Base-by-base conservation (phyloP, 305 asterid species). In the Solanum chacoense region DNA sequence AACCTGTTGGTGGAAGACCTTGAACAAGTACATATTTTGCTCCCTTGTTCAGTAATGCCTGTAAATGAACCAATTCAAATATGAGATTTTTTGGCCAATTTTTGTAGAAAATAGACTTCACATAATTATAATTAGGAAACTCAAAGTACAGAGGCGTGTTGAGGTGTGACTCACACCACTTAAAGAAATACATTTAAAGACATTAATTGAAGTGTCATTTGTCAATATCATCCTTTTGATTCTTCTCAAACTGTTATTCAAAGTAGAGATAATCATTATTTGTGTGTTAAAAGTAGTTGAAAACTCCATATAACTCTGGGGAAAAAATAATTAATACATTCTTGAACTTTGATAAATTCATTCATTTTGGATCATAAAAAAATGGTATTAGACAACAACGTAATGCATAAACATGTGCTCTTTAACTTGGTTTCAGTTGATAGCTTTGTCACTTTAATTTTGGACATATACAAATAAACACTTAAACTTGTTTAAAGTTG, bases 1-100 rank as follows among this genome's bases (percentile, higher is more conserved):
- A 95, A 5, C 99, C 99, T 10, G 98, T 93, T 24, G 99, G 92
- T 5, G 99, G 98, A 7, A 96, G 94, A 40, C 99, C 99, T 88
- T 96, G 94, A 4, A 96, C 97, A 0, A 96, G 94, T 0, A 96
- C 75, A 28, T 96, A 92, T 77, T 93, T 95, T 28, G 98, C 98
- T 1, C 99, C 99, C 87, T 93, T 95, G 9, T 88, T 89, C 85
- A 96, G 80, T 76, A 96, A 12, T 85, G 88, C 93, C 98, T 96
- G 92, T 14, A 5, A 67, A 69, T 22, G 29, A 31, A 59, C 14
- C 42, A 40, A 38, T 45, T 37, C 69, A 34, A 3, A 26, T 67
- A 77, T 59, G 32, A 85, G 20, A 67, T 67, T 24, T 67, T 24
- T n/a, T 65, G 72, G 72, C 29, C 29, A 65, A 55, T 55, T 55